phyloP scores from a whole-genome alignment of 441 rosid genomes.

The Gossypium gossypioides region DNA sequence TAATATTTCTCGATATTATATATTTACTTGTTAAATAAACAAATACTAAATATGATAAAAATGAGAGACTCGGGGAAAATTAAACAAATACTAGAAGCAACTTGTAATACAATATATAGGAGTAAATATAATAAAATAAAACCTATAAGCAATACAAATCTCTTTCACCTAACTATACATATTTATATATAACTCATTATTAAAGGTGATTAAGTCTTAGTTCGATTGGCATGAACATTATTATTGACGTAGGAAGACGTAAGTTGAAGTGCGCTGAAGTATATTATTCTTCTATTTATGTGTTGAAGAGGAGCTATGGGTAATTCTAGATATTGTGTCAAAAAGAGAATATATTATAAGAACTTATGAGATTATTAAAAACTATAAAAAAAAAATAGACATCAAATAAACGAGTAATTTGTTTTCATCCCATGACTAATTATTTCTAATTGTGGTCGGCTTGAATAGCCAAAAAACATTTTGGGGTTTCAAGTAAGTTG shows the following conservation, averaged over 20 bases:
- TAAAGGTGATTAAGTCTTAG: background rate
- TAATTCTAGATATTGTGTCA: no score
- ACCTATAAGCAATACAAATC: background rate
- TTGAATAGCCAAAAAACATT: background rate
- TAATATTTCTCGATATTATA: no score
- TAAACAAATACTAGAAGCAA: background rate
- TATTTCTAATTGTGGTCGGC: background rate
- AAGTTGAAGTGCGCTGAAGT: no score
- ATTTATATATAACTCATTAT: background rate
- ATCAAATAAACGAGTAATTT: background rate
- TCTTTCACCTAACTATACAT: background rate
- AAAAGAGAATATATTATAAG: no score
- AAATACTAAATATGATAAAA: background rate
- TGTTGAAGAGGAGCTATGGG: no score
- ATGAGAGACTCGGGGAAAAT: background rate
- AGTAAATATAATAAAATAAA: background rate
- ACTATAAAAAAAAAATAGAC: background rate
- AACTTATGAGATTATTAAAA: background rate
- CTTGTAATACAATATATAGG: background rate
- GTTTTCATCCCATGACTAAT: background rate
- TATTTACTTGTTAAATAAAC: no score
- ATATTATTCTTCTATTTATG: no score
- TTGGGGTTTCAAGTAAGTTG: background rate
- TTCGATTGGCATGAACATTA: no score
- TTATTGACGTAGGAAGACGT: no score